A percentile compares a stretch with the other conserved stretches of the same genome.
Evolutionary conservation across 1,284 basidiomycete species (phyloP).

Genomic region (Xerocomus nothofagi): DNA sequence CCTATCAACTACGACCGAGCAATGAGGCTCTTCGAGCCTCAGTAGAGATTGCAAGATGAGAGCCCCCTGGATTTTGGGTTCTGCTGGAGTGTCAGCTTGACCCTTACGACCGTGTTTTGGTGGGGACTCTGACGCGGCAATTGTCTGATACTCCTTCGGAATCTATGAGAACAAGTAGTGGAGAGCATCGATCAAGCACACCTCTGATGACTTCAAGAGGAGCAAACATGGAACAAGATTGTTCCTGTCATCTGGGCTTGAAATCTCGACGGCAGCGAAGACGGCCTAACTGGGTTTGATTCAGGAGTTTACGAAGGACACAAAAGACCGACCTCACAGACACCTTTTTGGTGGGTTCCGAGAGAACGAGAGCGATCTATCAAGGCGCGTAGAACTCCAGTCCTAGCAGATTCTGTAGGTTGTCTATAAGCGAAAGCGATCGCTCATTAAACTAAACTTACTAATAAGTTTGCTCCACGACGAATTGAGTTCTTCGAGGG

Average conservation of each 20-base stretch:
- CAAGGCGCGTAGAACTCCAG: slow-evolving; percentile 68
- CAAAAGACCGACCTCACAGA: slow-evolving; percentile 47
- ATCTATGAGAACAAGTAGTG: slow-evolving; percentile 8
- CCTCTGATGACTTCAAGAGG: slow-evolving; percentile 58
- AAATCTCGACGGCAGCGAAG: slow-evolving; percentile 59
- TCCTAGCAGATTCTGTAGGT: slow-evolving; percentile 51
- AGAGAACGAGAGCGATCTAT: slow-evolving; percentile 65
- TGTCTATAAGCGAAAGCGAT: slow-evolving; percentile 1
- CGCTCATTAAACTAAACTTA: slow-evolving; percentile 41
- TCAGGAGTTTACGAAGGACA: not conserved
- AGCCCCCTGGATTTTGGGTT: slow-evolving; percentile 83
- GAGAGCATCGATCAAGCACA: slow-evolving; percentile 26
- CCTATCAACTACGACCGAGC: slow-evolving; percentile 70
- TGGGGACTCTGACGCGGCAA: slow-evolving; percentile 8
- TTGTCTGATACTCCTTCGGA: slow-evolving; percentile 40
- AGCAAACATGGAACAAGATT: slow-evolving; percentile 67
- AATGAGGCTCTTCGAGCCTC: slow-evolving; percentile 62
- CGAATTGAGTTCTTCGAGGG: slow-evolving; percentile 57
- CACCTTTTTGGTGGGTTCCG: slow-evolving; percentile 40
- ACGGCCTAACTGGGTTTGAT: slow-evolving; percentile 47
- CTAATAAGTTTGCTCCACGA: slow-evolving; percentile 52
- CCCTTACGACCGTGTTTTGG: slow-evolving; percentile 23
- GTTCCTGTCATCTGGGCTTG: slow-evolving; percentile 43
- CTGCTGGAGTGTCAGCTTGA: slow-evolving; percentile 40
- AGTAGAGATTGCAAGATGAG: slow-evolving; percentile 82